Conservation (phyloP, 495 filamentous ascomycete species). For the Hypoxylon fuscum region DNA sequence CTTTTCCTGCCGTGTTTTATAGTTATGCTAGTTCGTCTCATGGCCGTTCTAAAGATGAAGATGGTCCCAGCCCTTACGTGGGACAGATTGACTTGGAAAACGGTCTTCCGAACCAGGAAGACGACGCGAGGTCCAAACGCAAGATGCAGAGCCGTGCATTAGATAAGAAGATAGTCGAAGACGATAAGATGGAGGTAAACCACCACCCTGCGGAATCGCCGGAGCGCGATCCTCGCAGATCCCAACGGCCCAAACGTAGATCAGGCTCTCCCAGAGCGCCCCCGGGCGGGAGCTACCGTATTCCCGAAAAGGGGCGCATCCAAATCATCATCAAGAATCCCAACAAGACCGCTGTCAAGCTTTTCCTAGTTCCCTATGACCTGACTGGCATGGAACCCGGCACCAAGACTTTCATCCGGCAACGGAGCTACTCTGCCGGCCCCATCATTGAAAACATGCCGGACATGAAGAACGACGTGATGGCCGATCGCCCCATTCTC, state of each 20-base stretch:
- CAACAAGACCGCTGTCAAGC: constrained; percentile 94
- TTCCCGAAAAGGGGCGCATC: constrained; percentile 92
- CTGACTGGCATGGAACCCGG: constrained; percentile 94
- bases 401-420: constrained; percentile 95
- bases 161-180: constrained; percentile 40
- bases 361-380: constrained; percentile 96
- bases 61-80: constrained; percentile 95
- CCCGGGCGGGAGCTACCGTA: constrained; percentile 88
- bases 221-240: constrained; percentile 49
- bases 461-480: constrained; percentile 36
- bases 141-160: constrained; percentile 53
- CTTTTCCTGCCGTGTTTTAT: constrained; percentile 97
- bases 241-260: constrained; percentile 64
- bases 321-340: constrained; percentile 98
- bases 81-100: constrained; percentile 93
- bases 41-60: constrained; percentile 69
- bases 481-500: constrained; percentile 77
- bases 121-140: constrained; percentile 53
- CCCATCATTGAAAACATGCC: constrained; percentile 78
- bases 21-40: constrained; percentile 76
- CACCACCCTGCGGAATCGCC: constrained; percentile 39
- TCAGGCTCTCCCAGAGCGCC: constrained; percentile 77
- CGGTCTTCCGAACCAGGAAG: constrained; percentile 63
- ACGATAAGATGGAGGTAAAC: constrained; percentile 41
- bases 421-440: constrained; percentile 91